These are phyloP conservation scores for Clonostachys byssicola DNA, from an alignment of 2,329 filamentous ascomycete genomes.

Conservation along the genomic window DNA sequence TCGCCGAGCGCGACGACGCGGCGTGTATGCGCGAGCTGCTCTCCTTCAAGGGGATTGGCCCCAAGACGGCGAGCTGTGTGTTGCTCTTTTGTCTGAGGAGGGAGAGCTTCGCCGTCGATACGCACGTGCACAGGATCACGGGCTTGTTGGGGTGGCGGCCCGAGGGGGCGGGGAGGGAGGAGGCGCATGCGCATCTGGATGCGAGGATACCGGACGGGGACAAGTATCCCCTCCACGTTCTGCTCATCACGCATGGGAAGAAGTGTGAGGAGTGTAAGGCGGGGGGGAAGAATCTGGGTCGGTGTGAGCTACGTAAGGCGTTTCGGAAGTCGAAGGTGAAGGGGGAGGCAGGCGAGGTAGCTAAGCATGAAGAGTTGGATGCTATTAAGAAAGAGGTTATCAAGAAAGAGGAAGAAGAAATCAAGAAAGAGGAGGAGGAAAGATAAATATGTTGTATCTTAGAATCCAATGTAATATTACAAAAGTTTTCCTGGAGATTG, in stretches of 20 bases:
- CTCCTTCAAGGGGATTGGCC: conserved; percentile 44
- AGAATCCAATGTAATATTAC: too few species aligned
- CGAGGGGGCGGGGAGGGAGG: conserved; percentile 29
- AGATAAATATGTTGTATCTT: too few species aligned
- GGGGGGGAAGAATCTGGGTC: conserved; percentile 29
- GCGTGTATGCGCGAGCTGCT: conserved; percentile 47
- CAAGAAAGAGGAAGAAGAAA: conserved; percentile 4
- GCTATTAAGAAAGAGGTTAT: too few species aligned
- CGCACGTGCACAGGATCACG: conserved; percentile 45
- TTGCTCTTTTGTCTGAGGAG: conserved; percentile 44
- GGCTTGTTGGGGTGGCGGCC: conserved; percentile 46
- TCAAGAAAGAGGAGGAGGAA: conserved; percentile 3
- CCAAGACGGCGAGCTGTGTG: conserved; percentile 51
- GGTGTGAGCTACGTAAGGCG: conserved; percentile 33
- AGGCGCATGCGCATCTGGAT: conserved; percentile 46
- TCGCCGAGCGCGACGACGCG: conserved; percentile 26
- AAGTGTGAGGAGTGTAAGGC: conserved; percentile 39
- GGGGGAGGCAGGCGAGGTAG: conserved; percentile 6
- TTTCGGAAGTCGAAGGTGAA: conserved; percentile 21
- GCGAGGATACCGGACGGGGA: conserved; percentile 37
- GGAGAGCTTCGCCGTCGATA: conserved; percentile 47
- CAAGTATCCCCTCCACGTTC: conserved; percentile 45
- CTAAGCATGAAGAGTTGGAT: conserved; percentile 4
- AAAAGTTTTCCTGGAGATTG: too few species aligned
- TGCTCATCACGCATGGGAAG: conserved; percentile 43